Base-by-base conservation (phyloP, 306 rosid genomes). In the Gastrolobium bilobum region DNA sequence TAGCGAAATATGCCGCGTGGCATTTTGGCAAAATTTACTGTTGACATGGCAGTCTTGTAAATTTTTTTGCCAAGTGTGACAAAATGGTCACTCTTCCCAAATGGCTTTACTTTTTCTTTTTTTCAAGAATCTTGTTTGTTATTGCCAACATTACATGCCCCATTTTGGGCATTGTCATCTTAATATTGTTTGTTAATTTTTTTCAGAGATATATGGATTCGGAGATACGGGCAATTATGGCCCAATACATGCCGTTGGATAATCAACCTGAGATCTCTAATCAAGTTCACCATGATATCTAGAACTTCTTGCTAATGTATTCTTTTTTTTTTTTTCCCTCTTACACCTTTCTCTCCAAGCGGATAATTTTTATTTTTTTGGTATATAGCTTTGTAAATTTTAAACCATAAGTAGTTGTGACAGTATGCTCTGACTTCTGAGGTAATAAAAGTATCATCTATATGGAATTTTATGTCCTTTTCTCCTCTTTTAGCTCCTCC, bases 191-290 rank as follows among this genome's bases (percentile, higher is more conserved):
- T 20, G 58, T 10, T 54, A 35, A 78, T 7, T 59, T 56, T 10
- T 68, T 60, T 2, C 97, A 94, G 99, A 83, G 91, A 73, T 91
- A 91, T 68, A 94, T 91, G 97, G 98, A 94, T 84, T 88, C 97
- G 0, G 97, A 94, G 90, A 94, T 92, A 39, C 68, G 97, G 60
- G 91, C 91, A 15, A 91, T 94, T 61, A 92, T 94, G 98, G 98
- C 98, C 7, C 98, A 94, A 84, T 94, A 94, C 90, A 94, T 94
- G 98, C 99, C 99, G 0, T 85, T 92, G 97, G 99, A 92, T 79
- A 86, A 81, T 75, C 90, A 92, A 85, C 97, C 91, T 64, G 90
- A 85, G 65, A 56, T 34, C 59, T 62, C 88, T 48, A 81, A 68
- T 82, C 92, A 85, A 31, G 88, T 60, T 56, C 64, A 81, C 56